phyloP scores from a whole-genome alignment of 2,329 filamentous ascomycete genomes.

The Lecanicillium sp. region DNA sequence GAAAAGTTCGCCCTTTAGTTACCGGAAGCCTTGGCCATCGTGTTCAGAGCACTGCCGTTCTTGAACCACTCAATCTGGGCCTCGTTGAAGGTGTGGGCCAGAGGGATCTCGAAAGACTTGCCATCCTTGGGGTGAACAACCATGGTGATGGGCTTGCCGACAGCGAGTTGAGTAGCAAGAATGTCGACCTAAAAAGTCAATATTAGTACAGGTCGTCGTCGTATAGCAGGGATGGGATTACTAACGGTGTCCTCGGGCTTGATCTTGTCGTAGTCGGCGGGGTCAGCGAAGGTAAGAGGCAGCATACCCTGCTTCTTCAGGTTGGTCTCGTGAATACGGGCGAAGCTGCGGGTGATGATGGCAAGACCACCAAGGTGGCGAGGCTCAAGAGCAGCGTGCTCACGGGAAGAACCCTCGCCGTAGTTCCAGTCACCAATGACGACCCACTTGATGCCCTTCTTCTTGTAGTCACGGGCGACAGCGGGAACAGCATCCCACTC shows the following conservation, averaged over 20 bases:
- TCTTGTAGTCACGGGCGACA: slow-evolving; percentile 97
- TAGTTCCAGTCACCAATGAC: slow-evolving; percentile 99
- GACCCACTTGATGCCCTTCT: slow-evolving; percentile 92
- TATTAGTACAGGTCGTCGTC: not conserved
- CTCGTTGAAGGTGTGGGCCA: slow-evolving; percentile 96
- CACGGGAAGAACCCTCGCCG: slow-evolving; percentile 93
- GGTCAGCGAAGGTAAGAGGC: slow-evolving; percentile 89
- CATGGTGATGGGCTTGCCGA: slow-evolving; percentile 90
- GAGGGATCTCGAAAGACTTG: slow-evolving; percentile 70
- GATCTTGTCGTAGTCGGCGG: slow-evolving; percentile 97
- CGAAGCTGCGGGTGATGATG: slow-evolving; percentile 92
- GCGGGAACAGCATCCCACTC: slow-evolving; percentile 85
- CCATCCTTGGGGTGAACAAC: slow-evolving; percentile 88
- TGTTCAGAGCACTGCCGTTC: slow-evolving; percentile 95
- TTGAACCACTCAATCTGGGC: slow-evolving; percentile 99
- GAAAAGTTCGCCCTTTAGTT: slow-evolving; percentile 23
- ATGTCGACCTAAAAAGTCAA: slow-evolving; percentile 60
- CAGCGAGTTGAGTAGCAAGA: slow-evolving; percentile 78
- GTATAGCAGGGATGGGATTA: slow-evolving; percentile 15
- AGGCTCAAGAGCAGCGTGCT: slow-evolving; percentile 96
- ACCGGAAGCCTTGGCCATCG: slow-evolving; percentile 72
- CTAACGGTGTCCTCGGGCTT: slow-evolving; percentile 76
- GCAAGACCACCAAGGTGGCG: slow-evolving; percentile 94
- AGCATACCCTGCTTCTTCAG: slow-evolving; percentile 99
- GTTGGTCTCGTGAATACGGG: slow-evolving; percentile 99